These are phyloP conservation scores for Oryza officinalis DNA, from an alignment of 176 grass and related monocot genomes.

Conservation along the genomic window DNA sequence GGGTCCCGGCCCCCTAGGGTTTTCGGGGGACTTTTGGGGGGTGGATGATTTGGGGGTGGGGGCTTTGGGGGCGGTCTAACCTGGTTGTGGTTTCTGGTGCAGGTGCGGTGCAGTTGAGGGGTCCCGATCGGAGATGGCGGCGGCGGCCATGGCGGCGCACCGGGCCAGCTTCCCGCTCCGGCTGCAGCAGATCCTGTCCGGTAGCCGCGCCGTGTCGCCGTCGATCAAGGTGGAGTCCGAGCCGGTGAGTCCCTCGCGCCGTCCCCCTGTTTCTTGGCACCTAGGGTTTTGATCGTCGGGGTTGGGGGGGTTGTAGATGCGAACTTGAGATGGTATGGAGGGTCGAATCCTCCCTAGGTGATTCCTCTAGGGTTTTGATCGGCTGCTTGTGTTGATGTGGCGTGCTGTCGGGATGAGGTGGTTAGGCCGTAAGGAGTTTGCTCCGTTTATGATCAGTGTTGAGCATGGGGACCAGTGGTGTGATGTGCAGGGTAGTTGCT, in stretches of 20 bases:
- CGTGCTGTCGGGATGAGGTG: neutral
- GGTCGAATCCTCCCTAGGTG: neutral
- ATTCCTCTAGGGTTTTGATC: constrained; percentile 44
- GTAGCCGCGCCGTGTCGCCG: constrained; percentile 66
- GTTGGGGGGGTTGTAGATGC: neutral
- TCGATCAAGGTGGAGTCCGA: constrained; percentile 87
- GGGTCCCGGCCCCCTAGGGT: constrained; percentile 37
- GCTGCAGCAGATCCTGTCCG: constrained; percentile 90
- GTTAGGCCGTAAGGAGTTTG: neutral
- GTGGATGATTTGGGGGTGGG: neutral
- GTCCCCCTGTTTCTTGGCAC: neutral
- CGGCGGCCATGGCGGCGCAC: constrained; percentile 72
- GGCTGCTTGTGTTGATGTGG: neutral
- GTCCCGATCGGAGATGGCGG: constrained; percentile 44
- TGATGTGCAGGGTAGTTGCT: neutral
- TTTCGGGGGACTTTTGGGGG: constrained; percentile 32
- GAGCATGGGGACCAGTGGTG: neutral
- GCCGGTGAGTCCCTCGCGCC: constrained; percentile 52
- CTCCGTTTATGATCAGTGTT: constrained; percentile 7
- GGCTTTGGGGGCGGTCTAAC: neutral
- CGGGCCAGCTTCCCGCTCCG: constrained; percentile 86
- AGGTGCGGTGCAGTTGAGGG: constrained; percentile 54
- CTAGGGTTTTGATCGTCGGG: constrained; percentile 38
- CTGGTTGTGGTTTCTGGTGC: constrained; percentile 8
- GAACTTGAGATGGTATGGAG: neutral